Base-by-base conservation (phyloP, 768 basidiomycete genomes). In the Gymnopilus dilepis region DNA sequence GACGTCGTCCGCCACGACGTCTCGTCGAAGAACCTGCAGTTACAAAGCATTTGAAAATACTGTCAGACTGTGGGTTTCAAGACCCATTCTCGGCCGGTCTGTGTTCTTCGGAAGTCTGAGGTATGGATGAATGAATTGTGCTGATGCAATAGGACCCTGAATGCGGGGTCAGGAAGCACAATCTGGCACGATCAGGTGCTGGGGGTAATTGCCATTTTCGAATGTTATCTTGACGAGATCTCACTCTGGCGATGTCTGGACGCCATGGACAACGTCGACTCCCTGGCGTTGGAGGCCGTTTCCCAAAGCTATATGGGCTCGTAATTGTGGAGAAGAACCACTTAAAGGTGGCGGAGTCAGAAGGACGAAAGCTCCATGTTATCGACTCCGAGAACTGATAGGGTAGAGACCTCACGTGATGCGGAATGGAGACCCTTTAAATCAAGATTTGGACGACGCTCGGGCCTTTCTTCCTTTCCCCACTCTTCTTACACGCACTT, bases 391-490 rank as follows among this genome's bases (percentile, higher is more conserved):
- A 41, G 40, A 45, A 15, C 11, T 11, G 34, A 26, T 28, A 37
- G 30, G 47, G 63, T 48, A 40, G 48, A 28, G 7, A 22, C 22
- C 21, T 50, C 64, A 66, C 63, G 61, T 69, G 67, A 61, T 26
- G 26, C 42, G 58, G 59, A 62, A 60, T 52, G 41, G 47, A 38
- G 22, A 52, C 52, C 41, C 59, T 63, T 63, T 63, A 65, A 63
- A 67, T 58, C 58, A 56, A 57, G 61, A 38, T 53, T 47, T 62
- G 52, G 51, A 58, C 56, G 41, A 21, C 21, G 59, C 59, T 58
- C 43, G 60, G 54, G 53, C 69, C 65, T 70, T 70, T 64, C 63
- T 66, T 67, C 64, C 65, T 64, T 62, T 60, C 37, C 47, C 61
- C 60, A 65, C 59, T 56, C 55, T 54, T 51, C 48, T 59, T 40